Evolutionary conservation across 176 grass and related monocot genomes (phyloP), one percentile per base, ranked within the genome.

Genomic region (Aegilops bicornis): DNA sequence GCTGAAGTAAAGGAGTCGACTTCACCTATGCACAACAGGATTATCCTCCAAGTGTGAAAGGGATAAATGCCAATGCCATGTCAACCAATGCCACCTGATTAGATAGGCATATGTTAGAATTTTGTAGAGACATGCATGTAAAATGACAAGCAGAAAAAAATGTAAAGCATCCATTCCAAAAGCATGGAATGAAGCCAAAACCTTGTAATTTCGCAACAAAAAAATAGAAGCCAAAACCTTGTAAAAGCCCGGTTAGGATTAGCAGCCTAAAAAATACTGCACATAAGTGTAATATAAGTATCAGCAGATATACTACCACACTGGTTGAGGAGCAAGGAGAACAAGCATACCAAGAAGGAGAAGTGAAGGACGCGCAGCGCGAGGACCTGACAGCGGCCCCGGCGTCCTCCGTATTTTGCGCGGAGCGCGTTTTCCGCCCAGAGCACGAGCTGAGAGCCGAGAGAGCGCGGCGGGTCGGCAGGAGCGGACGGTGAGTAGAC

Each of bases 21-120:
- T 32, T 40, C 20, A 77, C 66, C 78, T 7, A 27, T 22, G 73
- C 63, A 84, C 10, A 16, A 79, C 4, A 84, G 31, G 1, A 79
- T 9, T n/a, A 79, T 50, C 56, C 87, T 64, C 87, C 87, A 65
- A 84, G 12, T 29, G 81, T 79, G 52, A 88, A 54, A 39, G 81
- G 81, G 37, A 84, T 15, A 73, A 88, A 84, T n/a, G 64, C 87
- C 71, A 64, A 50, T 60, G 52, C 23, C 42, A 82, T 47, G 7
- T 88, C 79, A 76, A 23, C 60, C 7, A 68, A 10, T 27, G 76
- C 70, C 32, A 87, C 86, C 86, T 87, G 69, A 32, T 24, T 4
- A 86, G 24, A 35, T 4, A 48, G 22, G 67, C 61, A 17, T 2
- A 5, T 9, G 59, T 85, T 29, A 64, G 40, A 85, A 48, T 35